Conservation (phyloP, 768 basidiomycete species). For the Tylopilus vinaceipallidus region DNA sequence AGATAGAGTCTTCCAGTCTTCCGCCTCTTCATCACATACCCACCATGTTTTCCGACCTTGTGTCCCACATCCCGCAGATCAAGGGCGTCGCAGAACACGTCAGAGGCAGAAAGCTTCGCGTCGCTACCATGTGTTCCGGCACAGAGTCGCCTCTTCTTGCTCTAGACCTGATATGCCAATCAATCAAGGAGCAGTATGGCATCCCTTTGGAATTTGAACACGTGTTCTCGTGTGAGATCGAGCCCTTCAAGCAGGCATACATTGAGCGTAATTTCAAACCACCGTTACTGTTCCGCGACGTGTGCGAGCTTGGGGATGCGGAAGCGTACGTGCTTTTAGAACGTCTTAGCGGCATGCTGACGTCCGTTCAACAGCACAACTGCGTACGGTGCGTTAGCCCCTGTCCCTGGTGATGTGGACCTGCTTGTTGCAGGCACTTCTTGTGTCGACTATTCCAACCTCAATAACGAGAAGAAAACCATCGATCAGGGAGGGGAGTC, state of each 20-base stretch:
- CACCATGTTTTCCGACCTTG: slow-evolving; percentile 74
- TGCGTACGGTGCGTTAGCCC: slow-evolving; percentile 82
- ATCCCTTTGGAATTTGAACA: slow-evolving; percentile 76
- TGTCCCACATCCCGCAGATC: slow-evolving; percentile 63
- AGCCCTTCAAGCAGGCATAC: slow-evolving; percentile 96
- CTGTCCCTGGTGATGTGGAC: slow-evolving; percentile 89
- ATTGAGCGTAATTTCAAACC: slow-evolving; percentile 96
- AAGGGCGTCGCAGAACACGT: slow-evolving; percentile 64
- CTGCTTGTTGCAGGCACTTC: slow-evolving; percentile 92
- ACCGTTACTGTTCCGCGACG: slow-evolving; percentile 89
- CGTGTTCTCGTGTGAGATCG: slow-evolving; percentile 96
- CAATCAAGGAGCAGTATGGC: slow-evolving; percentile 65
- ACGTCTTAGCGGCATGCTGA: not conserved
- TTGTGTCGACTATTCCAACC: slow-evolving; percentile 95
- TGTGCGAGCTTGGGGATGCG: slow-evolving; percentile 78
- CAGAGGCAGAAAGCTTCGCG: slow-evolving; percentile 79
- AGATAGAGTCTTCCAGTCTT: slow-evolving; percentile 56
- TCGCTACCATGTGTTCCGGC: slow-evolving; percentile 97
- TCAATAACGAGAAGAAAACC: slow-evolving; percentile 89
- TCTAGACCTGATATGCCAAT: slow-evolving; percentile 76
- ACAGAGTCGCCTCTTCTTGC: slow-evolving; percentile 94
- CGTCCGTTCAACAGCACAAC: slow-evolving; percentile 59
- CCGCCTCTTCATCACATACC: slow-evolving; percentile 76
- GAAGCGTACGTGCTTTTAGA: slow-evolving; percentile 59
- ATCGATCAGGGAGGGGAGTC: slow-evolving; percentile 91